Evolutionary conservation across 192 early-diverging fungal genomes (phyloP).

Genomic region (Borealophlyctis nickersoniae): DNA sequence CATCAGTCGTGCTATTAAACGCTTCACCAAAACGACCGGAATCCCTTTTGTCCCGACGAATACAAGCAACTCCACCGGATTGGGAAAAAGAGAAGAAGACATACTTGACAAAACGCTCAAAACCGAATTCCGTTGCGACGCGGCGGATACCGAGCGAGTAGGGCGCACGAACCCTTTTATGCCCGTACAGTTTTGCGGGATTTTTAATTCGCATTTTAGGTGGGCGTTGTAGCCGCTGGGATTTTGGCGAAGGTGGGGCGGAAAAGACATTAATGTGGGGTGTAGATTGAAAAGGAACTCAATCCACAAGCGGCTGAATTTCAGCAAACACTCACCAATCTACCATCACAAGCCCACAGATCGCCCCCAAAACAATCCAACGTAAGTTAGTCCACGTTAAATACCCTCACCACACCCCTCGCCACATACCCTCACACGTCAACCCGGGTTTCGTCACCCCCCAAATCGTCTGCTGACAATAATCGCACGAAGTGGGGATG

Average conservation of each 20-base stretch:
- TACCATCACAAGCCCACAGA: too few relatives aligned
- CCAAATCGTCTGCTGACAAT: conserved; percentile 74
- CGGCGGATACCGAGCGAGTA: conserved; percentile 18
- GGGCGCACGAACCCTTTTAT: conserved; percentile 38
- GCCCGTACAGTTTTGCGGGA: conserved; percentile 62
- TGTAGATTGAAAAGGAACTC: too few relatives aligned
- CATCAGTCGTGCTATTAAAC: conserved; percentile 4
- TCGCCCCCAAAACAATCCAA: too few relatives aligned
- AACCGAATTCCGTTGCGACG: conserved; percentile 23
- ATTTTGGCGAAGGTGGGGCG: too few relatives aligned
- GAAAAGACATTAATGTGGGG: too few relatives aligned
- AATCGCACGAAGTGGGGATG: conserved; percentile 73
- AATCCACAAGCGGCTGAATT: too few relatives aligned
- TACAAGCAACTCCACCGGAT: background rate
- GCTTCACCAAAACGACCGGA: background rate
- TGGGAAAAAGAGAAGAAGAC: conserved; percentile 20
- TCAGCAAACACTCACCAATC: too few relatives aligned
- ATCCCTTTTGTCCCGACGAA: background rate
- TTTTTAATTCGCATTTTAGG: conserved; percentile 77
- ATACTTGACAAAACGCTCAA: conserved; percentile 28
- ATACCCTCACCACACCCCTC: too few relatives aligned
- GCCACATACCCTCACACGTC: conserved; percentile 52
- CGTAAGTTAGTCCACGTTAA: too few relatives aligned
- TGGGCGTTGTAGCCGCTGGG: conserved; percentile 70
- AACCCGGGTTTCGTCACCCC: conserved; percentile 71